Evolutionary conservation across 1,139 yeast species (phyloP).

Genomic region (Geotrichum aggregatum): DNA sequence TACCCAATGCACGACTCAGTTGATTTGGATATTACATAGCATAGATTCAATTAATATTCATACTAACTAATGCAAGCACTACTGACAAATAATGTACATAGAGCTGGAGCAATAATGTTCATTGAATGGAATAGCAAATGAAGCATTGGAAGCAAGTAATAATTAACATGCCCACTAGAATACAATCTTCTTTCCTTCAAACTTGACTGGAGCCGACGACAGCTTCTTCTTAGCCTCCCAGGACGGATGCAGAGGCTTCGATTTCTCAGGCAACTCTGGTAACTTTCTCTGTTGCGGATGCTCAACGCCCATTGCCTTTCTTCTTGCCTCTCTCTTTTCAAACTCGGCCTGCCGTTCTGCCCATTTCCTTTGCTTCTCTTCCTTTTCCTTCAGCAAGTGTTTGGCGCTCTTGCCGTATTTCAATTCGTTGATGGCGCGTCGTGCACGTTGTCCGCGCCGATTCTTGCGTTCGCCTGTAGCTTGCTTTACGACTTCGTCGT

Average conservation of each 20-base stretch:
- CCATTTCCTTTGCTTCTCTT: conserved; percentile 46
- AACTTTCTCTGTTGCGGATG: conserved; percentile 21
- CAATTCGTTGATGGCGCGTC: conserved; percentile 93
- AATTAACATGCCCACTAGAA: conserved; percentile 38
- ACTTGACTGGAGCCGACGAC: conserved; percentile 54
- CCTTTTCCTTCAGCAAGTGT: conserved; percentile 65
- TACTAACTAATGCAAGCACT: too few species aligned
- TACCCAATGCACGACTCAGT: too few species aligned
- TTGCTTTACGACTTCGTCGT: conserved; percentile 57
- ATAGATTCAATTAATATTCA: too few species aligned
- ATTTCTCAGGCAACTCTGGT: conserved; percentile 16
- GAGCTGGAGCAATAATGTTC: not conserved
- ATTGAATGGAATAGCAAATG: not conserved
- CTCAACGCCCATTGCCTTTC: conserved; percentile 33
- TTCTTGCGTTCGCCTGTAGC: conserved; percentile 62
- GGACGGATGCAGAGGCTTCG: conserved; percentile 71
- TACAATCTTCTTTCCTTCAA: conserved; percentile 77
- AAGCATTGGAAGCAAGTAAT: not conserved
- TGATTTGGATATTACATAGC: too few species aligned
- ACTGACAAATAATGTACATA: not conserved
- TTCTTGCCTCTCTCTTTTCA: conserved; percentile 68
- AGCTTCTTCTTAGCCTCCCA: conserved; percentile 79
- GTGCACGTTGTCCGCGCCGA: conserved; percentile 93
- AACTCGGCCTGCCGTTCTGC: conserved; percentile 55
- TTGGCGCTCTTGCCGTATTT: conserved; percentile 83